These are phyloP conservation scores for Pyrrhoderma lamaoense DNA, from an alignment of 1,284 basidiomycete genomes.

Conservation along the genomic window DNA sequence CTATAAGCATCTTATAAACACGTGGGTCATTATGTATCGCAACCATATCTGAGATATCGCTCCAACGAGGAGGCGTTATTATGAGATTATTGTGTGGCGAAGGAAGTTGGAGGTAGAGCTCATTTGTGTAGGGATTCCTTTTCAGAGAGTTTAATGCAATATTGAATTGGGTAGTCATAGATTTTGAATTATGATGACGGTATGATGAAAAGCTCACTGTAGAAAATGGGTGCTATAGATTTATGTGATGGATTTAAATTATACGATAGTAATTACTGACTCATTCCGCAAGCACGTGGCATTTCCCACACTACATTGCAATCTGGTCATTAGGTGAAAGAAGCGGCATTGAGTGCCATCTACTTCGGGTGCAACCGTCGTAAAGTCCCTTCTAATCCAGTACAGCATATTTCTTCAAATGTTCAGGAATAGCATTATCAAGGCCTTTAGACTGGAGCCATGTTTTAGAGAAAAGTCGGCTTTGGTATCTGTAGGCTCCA, in stretches of 20 bases:
- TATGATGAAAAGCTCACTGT: too few species aligned
- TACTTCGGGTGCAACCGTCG: not conserved
- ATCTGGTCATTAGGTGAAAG: too few species aligned
- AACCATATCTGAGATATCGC: slow-evolving; percentile 15
- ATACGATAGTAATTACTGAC: not conserved
- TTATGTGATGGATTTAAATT: too few species aligned
- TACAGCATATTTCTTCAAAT: slow-evolving; percentile 87
- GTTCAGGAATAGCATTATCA: slow-evolving; percentile 71
- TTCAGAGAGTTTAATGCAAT: slow-evolving; percentile 17
- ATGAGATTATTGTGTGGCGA: slow-evolving; percentile 22
- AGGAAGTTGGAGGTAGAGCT: slow-evolving; percentile 22
- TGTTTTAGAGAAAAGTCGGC: slow-evolving; percentile 88
- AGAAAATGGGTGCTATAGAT: too few species aligned
- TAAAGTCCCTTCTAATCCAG: slow-evolving; percentile 44
- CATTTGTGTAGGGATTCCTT: slow-evolving; percentile 19
- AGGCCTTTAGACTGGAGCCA: slow-evolving; percentile 89
- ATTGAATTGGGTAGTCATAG: not conserved
- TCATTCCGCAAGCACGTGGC: not conserved
- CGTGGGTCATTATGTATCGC: slow-evolving; percentile 20
- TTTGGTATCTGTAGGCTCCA: slow-evolving; percentile 96
- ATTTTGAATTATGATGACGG: not conserved
- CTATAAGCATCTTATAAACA: slow-evolving; percentile 17
- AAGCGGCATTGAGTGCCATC: too few species aligned
- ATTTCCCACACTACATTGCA: too few species aligned
- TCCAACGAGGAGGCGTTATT: slow-evolving; percentile 21